phyloP scores from a whole-genome alignment of 2,329 filamentous ascomycete genomes.

The Nakataea oryzae region DNA sequence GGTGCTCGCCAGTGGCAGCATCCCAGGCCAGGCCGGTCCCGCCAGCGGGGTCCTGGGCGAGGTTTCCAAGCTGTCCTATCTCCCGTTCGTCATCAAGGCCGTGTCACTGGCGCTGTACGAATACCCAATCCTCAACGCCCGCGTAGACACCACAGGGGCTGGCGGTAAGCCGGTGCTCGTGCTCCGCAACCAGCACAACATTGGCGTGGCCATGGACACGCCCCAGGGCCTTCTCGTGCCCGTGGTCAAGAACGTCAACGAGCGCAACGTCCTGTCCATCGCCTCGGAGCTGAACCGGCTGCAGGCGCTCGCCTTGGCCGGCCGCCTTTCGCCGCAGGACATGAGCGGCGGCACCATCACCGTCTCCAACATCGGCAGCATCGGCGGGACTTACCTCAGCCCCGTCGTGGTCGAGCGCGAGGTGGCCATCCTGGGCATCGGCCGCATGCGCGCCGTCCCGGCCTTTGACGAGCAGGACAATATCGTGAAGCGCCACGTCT shows the following conservation, averaged over 20 bases:
- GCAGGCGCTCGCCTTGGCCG: constrained; percentile 60
- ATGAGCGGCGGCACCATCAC: constrained; percentile 85
- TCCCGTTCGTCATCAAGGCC: constrained; percentile 94
- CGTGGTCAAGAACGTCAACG: constrained; percentile 75
- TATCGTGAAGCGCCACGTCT: constrained; percentile 67
- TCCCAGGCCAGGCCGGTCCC: constrained; percentile 9
- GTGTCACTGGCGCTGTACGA: constrained; percentile 74
- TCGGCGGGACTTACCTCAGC: constrained; percentile 84
- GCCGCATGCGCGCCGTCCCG: constrained; percentile 69
- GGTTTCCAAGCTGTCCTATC: constrained; percentile 67
- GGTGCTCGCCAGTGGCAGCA: constrained; percentile 28
- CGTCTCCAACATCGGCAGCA: constrained; percentile 90
- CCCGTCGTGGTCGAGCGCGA: constrained; percentile 87
- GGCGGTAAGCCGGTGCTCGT: constrained; percentile 59
- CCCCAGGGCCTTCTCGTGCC: constrained; percentile 81
- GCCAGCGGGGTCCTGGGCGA: constrained; percentile 31
- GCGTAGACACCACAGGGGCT: constrained; percentile 53
- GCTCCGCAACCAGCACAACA: constrained; percentile 80
- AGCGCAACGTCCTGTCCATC: constrained; percentile 66
- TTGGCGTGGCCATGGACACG: constrained; percentile 93
- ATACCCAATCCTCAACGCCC: constrained; percentile 80
- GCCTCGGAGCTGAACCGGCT: constrained; percentile 67
- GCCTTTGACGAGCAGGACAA: constrained; percentile 55
- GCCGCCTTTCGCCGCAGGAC: constrained; percentile 65
- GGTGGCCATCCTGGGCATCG: constrained; percentile 85